Evolutionary conservation across 805 yeast genomes (phyloP).

Genomic region (Sugiyamaella boreocaroliniensis): DNA sequence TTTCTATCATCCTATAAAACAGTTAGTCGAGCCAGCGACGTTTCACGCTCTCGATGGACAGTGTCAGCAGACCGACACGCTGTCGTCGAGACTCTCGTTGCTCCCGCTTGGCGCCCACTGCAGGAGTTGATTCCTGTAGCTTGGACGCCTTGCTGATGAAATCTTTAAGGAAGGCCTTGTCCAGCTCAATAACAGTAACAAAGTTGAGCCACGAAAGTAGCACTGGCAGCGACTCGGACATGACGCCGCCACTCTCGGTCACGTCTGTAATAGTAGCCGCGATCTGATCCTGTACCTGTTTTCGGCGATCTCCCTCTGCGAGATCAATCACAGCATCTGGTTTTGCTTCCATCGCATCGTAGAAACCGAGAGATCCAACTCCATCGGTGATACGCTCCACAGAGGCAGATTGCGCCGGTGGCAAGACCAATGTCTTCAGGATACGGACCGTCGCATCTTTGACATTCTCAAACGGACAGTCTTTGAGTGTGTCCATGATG

Average conservation of each 20-base stretch:
- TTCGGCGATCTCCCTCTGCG: conserved; percentile 34
- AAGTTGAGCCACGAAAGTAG: conserved; percentile 55
- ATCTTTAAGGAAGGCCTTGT: conserved; percentile 25
- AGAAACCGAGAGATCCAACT: conserved; percentile 4
- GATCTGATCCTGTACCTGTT: conserved; percentile 40
- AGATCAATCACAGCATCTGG: conserved; percentile 35
- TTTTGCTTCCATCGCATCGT: conserved; percentile 8
- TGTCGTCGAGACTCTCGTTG: conserved; percentile 2
- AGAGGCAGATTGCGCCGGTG: conserved; percentile 25
- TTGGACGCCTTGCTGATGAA: conserved; percentile 30
- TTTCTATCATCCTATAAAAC: neutral
- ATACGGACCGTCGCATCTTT: conserved; percentile 58
- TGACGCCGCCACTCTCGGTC: conserved; percentile 17
- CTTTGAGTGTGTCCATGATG: conserved; percentile 53
- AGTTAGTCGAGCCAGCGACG: conserved; percentile 9
- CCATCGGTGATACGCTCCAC: conserved; percentile 9
- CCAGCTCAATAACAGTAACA: conserved; percentile 36
- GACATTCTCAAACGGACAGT: conserved; percentile 59
- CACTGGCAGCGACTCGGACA: conserved; percentile 31
- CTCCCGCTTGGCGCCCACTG: neutral
- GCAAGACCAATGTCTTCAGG: conserved; percentile 51
- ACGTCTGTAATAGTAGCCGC: conserved; percentile 18
- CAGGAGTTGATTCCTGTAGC: conserved; percentile 23
- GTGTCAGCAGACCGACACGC: conserved; percentile 8
- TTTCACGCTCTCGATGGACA: conserved; percentile 15